Conservation (phyloP, 1,284 basidiomycete genomes). For the Irpex lacteus region DNA sequence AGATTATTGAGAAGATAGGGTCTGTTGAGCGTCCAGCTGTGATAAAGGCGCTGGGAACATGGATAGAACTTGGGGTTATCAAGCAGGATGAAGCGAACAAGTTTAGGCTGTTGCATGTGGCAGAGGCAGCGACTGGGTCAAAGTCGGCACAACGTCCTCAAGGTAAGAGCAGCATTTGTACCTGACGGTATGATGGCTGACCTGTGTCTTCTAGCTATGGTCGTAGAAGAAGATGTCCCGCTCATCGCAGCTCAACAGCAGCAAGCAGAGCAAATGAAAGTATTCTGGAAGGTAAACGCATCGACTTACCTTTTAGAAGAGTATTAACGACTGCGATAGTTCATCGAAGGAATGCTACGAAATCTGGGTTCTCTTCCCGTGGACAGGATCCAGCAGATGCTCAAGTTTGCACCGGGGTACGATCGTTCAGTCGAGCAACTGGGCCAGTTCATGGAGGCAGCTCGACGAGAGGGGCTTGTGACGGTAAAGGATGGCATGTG, state of each 20-base stretch:
- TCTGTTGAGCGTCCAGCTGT: constrained; percentile 61
- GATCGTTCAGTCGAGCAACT: constrained; percentile 77
- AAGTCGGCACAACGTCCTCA: constrained; percentile 12
- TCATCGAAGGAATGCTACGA: constrained; percentile 82
- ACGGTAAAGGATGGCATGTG: constrained; percentile 70
- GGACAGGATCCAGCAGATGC: constrained; percentile 80
- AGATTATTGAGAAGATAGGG: constrained; percentile 62
- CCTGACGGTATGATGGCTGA: not conserved
- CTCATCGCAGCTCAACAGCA: constrained; percentile 66
- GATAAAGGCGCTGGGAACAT: constrained; percentile 75
- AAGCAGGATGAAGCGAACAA: constrained; percentile 58
- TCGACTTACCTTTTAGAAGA: not conserved
- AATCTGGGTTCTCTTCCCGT: constrained; percentile 73
- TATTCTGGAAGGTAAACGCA: constrained; percentile 76
- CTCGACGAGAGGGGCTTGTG: constrained; percentile 74
- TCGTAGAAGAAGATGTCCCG: constrained; percentile 48
- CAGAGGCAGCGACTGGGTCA: constrained; percentile 37
- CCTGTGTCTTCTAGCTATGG: constrained; percentile 15
- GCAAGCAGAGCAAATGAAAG: constrained; percentile 79
- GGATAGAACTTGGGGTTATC: constrained; percentile 81
- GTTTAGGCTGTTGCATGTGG: constrained; percentile 64
- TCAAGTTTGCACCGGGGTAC: constrained; percentile 79
- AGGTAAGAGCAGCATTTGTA: not conserved
- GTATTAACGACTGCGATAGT: constrained; percentile 39
- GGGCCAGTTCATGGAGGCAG: constrained; percentile 72